Base-by-base conservation (phyloP, 345 rosid species). In the Citrus hindsii region DNA sequence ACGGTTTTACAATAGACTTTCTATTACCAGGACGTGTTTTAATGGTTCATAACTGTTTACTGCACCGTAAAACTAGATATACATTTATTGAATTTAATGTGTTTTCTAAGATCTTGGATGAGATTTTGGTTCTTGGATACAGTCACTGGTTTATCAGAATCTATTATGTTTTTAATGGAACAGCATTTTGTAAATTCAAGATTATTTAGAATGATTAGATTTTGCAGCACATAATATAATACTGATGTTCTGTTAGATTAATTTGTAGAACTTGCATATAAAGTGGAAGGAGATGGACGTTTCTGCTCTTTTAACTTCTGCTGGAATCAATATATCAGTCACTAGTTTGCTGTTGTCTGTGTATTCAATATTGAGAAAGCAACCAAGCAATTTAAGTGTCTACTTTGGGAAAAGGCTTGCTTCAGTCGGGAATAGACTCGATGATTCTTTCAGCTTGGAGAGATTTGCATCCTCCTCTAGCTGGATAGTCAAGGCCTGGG, bases 401-500 rank as follows among this genome's bases (percentile, higher is more conserved):
- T 96, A 94, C 83, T 92, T 94, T 74, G 90, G 88, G 2, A 83
- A 90, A 82, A 77, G 89, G 89, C 86, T 89, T 71, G 85, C 90
- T 79, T 61, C 79, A 0, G 86, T 81, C 40, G 73, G 64, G 27
- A 67, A 78, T 33, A 80, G 79, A 67, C 84, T 74, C 40, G 46
- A 18, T 37, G 91, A 88, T 76, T 84, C 87, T 78, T 76, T 78
- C 79, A 85, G 90, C 82, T 82, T 92, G 25, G 92, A 94, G 69
- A 92, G 97, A 80, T 94, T 94, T 74, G 93, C 85, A 3, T 97
- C 98, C 1, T 90, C 98, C 38, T 93, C 99, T 0, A 86, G 97
- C 83, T 96, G 99, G 99, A 53, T 96, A 12, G 33, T 89, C 40
- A 93, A 86, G 84, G 98, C 98, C 30, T 96, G 98, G 98, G 90